These are phyloP conservation scores for Brassica balearica DNA, from an alignment of 441 rosid species.

Conservation along the genomic window DNA sequence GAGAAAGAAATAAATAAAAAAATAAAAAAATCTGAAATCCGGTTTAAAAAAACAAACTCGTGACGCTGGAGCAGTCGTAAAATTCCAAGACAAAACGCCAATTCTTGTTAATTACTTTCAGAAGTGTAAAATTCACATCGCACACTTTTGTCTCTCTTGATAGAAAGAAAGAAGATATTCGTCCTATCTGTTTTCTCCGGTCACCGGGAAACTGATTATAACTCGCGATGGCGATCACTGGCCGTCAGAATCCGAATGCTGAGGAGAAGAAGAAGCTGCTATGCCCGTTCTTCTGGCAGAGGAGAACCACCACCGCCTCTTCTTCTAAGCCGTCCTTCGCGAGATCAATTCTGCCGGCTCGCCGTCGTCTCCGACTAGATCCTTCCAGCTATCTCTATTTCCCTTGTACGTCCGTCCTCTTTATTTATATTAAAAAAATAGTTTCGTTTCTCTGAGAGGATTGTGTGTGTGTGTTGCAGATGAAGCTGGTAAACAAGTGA, in stretches of 20 bases:
- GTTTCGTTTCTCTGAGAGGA: not conserved
- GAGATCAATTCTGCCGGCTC: constrained; percentile 82
- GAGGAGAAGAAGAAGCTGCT: constrained; percentile 41
- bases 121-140: not conserved
- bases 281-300: constrained; percentile 79
- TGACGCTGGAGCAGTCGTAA: not conserved
- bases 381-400: constrained; percentile 80
- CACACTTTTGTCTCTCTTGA: not conserved
- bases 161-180: not conserved
- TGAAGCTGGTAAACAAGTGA: constrained; percentile 78
- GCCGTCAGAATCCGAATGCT: constrained; percentile 48
- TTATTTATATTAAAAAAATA: not conserved
- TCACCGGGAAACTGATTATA: constrained; percentile 23
- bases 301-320: constrained; percentile 37
- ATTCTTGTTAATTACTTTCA: not conserved
- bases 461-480: constrained; percentile 45
- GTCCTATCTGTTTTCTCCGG: constrained; percentile 19
- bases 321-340: constrained; percentile 59
- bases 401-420: constrained; percentile 59
- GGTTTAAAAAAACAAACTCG: not conserved
- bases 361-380: constrained; percentile 90
- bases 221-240: constrained; percentile 60
- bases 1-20: not conserved
- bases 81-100: not conserved
- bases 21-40: not conserved